Evolutionary conservation across 768 basidiomycete species (phyloP).

Genomic region (Agaricus subrufescens): DNA sequence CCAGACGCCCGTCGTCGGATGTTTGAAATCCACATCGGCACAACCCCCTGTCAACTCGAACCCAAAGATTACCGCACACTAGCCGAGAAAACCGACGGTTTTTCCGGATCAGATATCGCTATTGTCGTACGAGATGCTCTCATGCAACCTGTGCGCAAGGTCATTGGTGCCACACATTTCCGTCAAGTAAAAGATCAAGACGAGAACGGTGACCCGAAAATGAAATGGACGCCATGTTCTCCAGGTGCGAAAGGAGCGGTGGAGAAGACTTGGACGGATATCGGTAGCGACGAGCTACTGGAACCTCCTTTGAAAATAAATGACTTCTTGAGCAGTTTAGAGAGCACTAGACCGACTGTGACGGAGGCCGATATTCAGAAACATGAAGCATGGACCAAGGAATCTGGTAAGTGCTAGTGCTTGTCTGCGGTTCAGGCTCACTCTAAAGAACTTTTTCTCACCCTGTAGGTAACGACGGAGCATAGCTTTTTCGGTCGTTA

Average conservation of each 20-base stretch:
- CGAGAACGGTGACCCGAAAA: constrained; percentile 17
- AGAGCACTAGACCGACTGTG: constrained; percentile 82
- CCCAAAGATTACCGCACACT: constrained; percentile 75
- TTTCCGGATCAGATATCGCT: constrained; percentile 93
- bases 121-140: constrained; percentile 93
- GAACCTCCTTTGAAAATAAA: constrained; percentile 77
- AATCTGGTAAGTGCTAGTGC: constrained; percentile 55
- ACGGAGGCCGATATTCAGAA: constrained; percentile 80
- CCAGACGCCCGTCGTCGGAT: constrained; percentile 88
- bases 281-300: constrained; percentile 83
- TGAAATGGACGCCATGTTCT: constrained; percentile 93
- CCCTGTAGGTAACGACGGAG: constrained; percentile 25
- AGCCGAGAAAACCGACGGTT: constrained; percentile 88
- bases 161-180: constrained; percentile 94
- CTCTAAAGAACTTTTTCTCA: neutral
- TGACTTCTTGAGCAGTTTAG: constrained; percentile 82
- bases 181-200: constrained; percentile 43
- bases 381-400: constrained; percentile 81
- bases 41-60: constrained; percentile 82
- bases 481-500: constrained; percentile 12
- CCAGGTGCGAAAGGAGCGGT: constrained; percentile 83
- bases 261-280: constrained; percentile 87
- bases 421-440: neutral
- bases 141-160: constrained; percentile 98
- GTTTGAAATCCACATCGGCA: constrained; percentile 95